These are phyloP conservation scores for Ophioceras dolichostomum DNA, from an alignment of 2,329 filamentous ascomycete genomes.

Conservation along the genomic window DNA sequence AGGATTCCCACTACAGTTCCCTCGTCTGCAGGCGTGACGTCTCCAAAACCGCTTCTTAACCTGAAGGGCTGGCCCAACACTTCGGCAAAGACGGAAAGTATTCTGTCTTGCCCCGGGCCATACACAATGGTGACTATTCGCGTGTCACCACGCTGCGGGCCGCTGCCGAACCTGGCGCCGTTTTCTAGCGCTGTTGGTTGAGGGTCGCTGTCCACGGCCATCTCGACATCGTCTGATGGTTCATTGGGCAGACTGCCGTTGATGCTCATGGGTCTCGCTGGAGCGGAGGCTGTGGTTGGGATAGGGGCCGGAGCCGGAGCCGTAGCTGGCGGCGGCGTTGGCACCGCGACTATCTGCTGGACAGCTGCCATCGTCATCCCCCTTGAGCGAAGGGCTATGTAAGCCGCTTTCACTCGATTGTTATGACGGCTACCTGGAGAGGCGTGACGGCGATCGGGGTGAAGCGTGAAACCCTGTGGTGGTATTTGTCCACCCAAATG, in stretches of 20 bases:
- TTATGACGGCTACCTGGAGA: too few species aligned
- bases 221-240: slow-evolving; percentile 18
- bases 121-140: slow-evolving; percentile 57
- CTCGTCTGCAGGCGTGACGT: slow-evolving; percentile 40
- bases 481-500: too few species aligned
- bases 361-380: slow-evolving; percentile 11
- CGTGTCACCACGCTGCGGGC: slow-evolving; percentile 38
- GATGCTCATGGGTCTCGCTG: slow-evolving; percentile 13
- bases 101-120: slow-evolving; percentile 57
- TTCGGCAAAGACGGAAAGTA: slow-evolving; percentile 65
- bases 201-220: slow-evolving; percentile 22
- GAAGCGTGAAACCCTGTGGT: too few species aligned
- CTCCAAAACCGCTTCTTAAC: slow-evolving; percentile 41
- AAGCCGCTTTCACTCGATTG: too few species aligned
- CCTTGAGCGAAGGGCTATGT: too few species aligned
- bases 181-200: slow-evolving; percentile 15
- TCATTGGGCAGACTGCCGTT: slow-evolving; percentile 7
- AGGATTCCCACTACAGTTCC: slow-evolving; percentile 58
- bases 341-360: slow-evolving; percentile 11
- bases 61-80: slow-evolving; percentile 64
- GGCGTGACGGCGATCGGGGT: too few species aligned
- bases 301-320: too few species aligned
- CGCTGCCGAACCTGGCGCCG: slow-evolving; percentile 29
- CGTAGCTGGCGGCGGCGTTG: slow-evolving; percentile 11
- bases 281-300: too few species aligned